A percentile compares a stretch with the other conserved stretches of the same genome.
These are phyloP conservation scores for Poronia punctata DNA, from an alignment of 495 filamentous ascomycete genomes.

Conservation along the genomic window DNA sequence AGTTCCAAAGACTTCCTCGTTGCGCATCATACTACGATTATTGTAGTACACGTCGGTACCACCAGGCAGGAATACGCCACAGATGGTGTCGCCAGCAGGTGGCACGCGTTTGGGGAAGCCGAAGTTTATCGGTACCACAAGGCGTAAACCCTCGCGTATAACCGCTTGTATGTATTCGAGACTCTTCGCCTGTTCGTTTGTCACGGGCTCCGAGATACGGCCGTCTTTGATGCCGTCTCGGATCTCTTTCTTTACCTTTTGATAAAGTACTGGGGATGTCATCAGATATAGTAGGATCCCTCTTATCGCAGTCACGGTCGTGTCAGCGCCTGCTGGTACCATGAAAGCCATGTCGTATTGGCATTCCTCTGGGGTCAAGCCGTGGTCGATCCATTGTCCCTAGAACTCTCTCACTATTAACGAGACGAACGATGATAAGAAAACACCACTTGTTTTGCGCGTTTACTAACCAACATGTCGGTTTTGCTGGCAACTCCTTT, in stretches of 20 bases:
- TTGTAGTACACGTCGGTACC: constrained; percentile 47
- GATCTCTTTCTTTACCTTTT: constrained; percentile 50
- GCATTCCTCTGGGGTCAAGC: constrained; percentile 21
- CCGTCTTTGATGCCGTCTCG: constrained; percentile 28
- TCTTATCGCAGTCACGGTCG: constrained; percentile 50
- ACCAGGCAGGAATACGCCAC: constrained; percentile 43
- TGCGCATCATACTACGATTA: constrained; percentile 25
- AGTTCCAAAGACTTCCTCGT: constrained; percentile 39
- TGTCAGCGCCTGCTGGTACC: constrained; percentile 53
- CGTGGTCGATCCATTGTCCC: constrained; percentile 28
- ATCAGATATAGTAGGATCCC: constrained; percentile 47
- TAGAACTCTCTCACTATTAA: not conserved
- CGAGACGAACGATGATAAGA: not conserved
- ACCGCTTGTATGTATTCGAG: constrained; percentile 41
- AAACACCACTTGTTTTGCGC: too few species aligned
- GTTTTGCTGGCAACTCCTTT: not conserved
- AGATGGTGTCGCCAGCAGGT: constrained; percentile 42
- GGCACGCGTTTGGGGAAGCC: constrained; percentile 41
- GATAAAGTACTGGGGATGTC: constrained; percentile 35
- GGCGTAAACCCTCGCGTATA: constrained; percentile 46
- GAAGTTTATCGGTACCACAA: constrained; percentile 29
- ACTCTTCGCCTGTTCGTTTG: constrained; percentile 32
- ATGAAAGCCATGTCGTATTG: constrained; percentile 25
- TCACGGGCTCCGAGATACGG: constrained; percentile 25
- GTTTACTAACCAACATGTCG: constrained; percentile 1